phyloP scores from a whole-genome alignment of 2,329 filamentous ascomycete genomes.

The Microascus cirrosus region DNA sequence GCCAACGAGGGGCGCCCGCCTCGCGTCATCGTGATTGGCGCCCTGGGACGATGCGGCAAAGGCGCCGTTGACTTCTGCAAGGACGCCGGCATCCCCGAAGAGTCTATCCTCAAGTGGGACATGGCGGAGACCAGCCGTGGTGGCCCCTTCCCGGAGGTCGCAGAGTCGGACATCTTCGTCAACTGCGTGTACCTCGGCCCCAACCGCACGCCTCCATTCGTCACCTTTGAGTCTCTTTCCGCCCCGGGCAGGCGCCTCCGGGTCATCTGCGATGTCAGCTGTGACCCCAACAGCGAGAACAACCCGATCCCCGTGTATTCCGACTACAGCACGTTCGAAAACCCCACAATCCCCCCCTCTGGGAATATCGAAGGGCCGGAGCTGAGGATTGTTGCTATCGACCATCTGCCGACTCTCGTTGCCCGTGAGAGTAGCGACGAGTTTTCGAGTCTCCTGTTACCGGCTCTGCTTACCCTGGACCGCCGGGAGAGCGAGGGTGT shows the following conservation, averaged over 20 bases:
- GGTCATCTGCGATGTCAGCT: conserved; percentile 71
- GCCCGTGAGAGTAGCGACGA: conserved; percentile 80
- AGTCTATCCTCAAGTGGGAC: conserved; percentile 54
- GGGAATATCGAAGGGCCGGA: conserved; percentile 44
- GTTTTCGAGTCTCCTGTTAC: conserved; percentile 69
- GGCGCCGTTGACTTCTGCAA: conserved; percentile 74
- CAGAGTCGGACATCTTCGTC: conserved; percentile 64
- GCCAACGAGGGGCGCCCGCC: conserved; percentile 45
- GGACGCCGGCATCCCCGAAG: conserved; percentile 46
- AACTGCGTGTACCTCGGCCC: conserved; percentile 78
- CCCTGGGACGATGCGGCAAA: conserved; percentile 69
- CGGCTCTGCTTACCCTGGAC: conserved; percentile 66
- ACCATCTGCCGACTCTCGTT: conserved; percentile 73
- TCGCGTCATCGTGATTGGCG: conserved; percentile 74
- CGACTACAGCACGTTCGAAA: conserved; percentile 75
- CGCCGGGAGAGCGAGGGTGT: conserved; percentile 61
- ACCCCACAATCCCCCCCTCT: conserved; percentile 71
- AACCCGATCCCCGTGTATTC: conserved; percentile 70
- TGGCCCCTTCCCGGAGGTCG: conserved; percentile 71
- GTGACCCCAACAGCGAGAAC: conserved; percentile 63
- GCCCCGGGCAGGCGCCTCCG: conserved; percentile 57
- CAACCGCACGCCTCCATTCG: conserved; percentile 69
- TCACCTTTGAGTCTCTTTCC: conserved; percentile 58
- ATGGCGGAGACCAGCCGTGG: conserved; percentile 62
- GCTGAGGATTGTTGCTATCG: conserved; percentile 76